A percentile compares a stretch with the other conserved stretches of the same genome.
phyloP scores from a whole-genome alignment of 352 stramenopile species.

The Phytophthora cajani region DNA sequence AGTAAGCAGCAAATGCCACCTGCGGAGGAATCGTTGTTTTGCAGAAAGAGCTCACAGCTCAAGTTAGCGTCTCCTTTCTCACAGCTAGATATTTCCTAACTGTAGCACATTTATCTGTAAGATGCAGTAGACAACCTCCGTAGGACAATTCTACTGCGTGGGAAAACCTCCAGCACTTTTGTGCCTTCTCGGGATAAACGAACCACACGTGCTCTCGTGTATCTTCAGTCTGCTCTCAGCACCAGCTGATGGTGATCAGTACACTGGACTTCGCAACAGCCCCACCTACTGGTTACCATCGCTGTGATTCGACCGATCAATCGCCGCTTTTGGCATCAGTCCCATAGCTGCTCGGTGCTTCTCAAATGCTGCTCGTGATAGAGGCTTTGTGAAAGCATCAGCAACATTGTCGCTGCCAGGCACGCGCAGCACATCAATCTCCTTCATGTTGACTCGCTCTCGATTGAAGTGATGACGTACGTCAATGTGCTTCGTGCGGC shows the following conservation, averaged over 20 bases:
- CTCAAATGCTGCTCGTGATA: slow-evolving; percentile 21
- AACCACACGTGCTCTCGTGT: neutral
- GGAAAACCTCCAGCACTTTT: neutral
- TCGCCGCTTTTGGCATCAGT: neutral
- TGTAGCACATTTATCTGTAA: neutral
- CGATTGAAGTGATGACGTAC: slow-evolving; percentile 17
- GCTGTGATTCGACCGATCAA: neutral
- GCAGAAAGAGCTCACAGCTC: too few relatives aligned
- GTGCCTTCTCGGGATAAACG: neutral
- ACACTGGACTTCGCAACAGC: slow-evolving; percentile 1
- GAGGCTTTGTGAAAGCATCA: slow-evolving; percentile 31
- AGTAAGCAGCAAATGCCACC: too few relatives aligned
- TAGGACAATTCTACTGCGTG: slow-evolving; percentile 2
- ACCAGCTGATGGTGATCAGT: neutral
- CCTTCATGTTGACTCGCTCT: slow-evolving; percentile 14
- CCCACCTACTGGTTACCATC: neutral
- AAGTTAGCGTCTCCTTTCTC: neutral
- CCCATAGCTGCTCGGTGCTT: slow-evolving; percentile 14
- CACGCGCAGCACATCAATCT: too few relatives aligned
- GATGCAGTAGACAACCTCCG: slow-evolving; percentile 1
- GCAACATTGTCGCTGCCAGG: slow-evolving; percentile 28
- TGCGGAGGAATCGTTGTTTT: too few relatives aligned
- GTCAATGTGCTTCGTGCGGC: slow-evolving; percentile 32
- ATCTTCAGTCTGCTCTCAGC: slow-evolving; percentile 2
- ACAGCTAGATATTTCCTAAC: neutral